phyloP scores from a whole-genome alignment of 345 rosid species.

The Ceriops tagal region DNA sequence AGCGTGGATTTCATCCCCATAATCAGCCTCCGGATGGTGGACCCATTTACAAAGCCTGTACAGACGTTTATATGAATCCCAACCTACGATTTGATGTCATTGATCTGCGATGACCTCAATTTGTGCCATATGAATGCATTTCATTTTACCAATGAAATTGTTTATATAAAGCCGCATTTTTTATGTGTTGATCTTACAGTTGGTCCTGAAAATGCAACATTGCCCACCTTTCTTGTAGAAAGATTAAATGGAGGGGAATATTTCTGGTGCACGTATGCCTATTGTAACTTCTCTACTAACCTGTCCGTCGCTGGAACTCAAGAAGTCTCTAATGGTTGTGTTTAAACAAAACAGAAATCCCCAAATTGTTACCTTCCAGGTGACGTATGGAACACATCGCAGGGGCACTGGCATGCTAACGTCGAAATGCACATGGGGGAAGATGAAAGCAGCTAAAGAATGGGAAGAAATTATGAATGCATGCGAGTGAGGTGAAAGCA shows the following conservation, averaged over 20 bases:
- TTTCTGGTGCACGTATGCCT: not conserved
- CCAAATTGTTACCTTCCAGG: not conserved
- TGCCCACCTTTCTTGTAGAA: not conserved
- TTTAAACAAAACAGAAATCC: not conserved
- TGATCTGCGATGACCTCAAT: slow-evolving; percentile 65
- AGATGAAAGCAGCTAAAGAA: not conserved
- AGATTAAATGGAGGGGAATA: not conserved
- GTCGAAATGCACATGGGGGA: no score
- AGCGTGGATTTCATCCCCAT: slow-evolving; percentile 87
- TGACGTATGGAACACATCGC: no score
- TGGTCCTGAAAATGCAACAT: not conserved
- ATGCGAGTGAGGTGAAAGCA: not conserved
- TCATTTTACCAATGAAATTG: slow-evolving; percentile 10
- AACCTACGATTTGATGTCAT: slow-evolving; percentile 68
- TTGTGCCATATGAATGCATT: slow-evolving; percentile 1
- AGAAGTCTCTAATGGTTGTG: not conserved
- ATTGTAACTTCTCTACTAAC: no score
- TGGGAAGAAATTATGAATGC: slow-evolving; percentile 1
- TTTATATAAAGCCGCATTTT: slow-evolving; percentile 10
- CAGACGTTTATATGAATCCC: slow-evolving; percentile 90
- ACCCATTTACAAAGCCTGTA: slow-evolving; percentile 74
- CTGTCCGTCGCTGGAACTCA: slow-evolving; percentile 3
- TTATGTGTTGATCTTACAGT: slow-evolving; percentile 3
- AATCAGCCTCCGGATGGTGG: slow-evolving; percentile 78
- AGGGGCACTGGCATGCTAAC: no score